Evolutionary conservation across 768 basidiomycete species (phyloP).

Genomic region (Leucocoprinus sp.): DNA sequence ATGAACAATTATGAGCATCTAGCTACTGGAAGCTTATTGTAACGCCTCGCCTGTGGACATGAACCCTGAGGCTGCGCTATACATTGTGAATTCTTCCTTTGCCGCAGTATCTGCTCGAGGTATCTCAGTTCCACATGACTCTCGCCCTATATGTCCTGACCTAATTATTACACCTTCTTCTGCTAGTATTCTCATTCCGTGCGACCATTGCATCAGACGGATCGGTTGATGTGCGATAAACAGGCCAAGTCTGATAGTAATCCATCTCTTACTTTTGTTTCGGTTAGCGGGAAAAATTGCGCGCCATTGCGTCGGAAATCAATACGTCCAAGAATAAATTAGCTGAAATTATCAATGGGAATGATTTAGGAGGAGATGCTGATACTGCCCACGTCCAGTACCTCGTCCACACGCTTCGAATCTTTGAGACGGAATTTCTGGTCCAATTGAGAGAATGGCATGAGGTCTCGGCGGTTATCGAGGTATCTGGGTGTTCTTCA

Average conservation of each 20-base stretch:
- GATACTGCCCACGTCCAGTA: constrained; percentile 48
- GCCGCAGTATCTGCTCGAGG: constrained; percentile 68
- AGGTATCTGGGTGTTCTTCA: constrained; percentile 23
- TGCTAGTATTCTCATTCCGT: constrained; percentile 39
- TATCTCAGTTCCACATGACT: constrained; percentile 23
- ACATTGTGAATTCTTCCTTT: constrained; percentile 66
- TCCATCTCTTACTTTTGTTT: constrained; percentile 7
- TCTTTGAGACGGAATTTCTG: constrained; percentile 68
- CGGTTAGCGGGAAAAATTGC: constrained; percentile 25
- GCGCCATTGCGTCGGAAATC: constrained; percentile 42
- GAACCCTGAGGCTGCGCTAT: constrained; percentile 54
- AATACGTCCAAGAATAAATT: constrained; percentile 40
- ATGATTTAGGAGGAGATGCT: constrained; percentile 34
- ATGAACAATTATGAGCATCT: constrained; percentile 3
- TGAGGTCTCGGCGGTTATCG: constrained; percentile 42
- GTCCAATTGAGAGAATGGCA: constrained; percentile 61
- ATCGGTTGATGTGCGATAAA: constrained; percentile 28
- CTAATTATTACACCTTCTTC: constrained; percentile 11
- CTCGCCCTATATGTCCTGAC: constrained; percentile 1
- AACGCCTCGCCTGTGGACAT: constrained; percentile 51
- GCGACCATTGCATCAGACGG: constrained; percentile 31
- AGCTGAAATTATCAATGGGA: constrained; percentile 31
- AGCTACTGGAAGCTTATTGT: constrained; percentile 61
- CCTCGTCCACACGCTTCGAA: constrained; percentile 56
- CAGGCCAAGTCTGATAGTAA: background rate